These are phyloP conservation scores for Phytophthora macrochlamydospora DNA, from an alignment of 352 stramenopile species.

Conservation along the genomic window DNA sequence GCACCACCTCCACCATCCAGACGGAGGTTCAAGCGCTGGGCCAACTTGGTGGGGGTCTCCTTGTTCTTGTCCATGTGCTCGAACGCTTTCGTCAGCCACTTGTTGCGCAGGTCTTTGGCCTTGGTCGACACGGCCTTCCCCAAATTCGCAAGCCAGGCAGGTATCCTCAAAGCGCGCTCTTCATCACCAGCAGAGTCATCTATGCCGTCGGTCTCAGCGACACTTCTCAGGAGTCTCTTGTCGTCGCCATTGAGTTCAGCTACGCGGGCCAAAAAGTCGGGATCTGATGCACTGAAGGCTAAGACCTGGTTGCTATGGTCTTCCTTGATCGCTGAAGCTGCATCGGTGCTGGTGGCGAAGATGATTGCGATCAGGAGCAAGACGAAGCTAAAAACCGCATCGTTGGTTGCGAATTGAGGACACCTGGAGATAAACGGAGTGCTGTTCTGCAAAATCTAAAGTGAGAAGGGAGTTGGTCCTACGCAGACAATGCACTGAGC, in stretches of 20 bases:
- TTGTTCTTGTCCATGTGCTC: slow-evolving; percentile 18
- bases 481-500: not conserved
- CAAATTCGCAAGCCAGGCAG: slow-evolving; percentile 8
- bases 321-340: not conserved
- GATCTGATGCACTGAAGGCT: slow-evolving; percentile 2
- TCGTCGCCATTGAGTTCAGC: slow-evolving; percentile 6
- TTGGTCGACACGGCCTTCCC: slow-evolving; percentile 13
- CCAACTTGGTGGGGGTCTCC: slow-evolving; percentile 14
- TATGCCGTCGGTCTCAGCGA: not conserved
- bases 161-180: slow-evolving; percentile 12
- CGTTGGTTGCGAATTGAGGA: not conserved
- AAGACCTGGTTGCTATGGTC: slow-evolving; percentile 1
- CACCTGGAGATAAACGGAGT: not conserved
- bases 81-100: slow-evolving; percentile 12
- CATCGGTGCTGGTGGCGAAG: slow-evolving; percentile 3
- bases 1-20: slow-evolving; percentile 1
- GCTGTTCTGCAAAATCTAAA: slow-evolving; percentile 3
- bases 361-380: slow-evolving; percentile 14
- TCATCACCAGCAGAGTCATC: slow-evolving; percentile 9
- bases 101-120: slow-evolving; percentile 10
- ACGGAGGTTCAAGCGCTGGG: slow-evolving; percentile 10
- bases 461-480: slow-evolving; percentile 1
- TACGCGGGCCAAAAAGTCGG: slow-evolving; percentile 11
- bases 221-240: slow-evolving; percentile 17
- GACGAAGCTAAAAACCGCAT: slow-evolving; percentile 21